Evolutionary conservation across 1,284 basidiomycete species (phyloP).

Genomic region (Ceratobasidium sp.): DNA sequence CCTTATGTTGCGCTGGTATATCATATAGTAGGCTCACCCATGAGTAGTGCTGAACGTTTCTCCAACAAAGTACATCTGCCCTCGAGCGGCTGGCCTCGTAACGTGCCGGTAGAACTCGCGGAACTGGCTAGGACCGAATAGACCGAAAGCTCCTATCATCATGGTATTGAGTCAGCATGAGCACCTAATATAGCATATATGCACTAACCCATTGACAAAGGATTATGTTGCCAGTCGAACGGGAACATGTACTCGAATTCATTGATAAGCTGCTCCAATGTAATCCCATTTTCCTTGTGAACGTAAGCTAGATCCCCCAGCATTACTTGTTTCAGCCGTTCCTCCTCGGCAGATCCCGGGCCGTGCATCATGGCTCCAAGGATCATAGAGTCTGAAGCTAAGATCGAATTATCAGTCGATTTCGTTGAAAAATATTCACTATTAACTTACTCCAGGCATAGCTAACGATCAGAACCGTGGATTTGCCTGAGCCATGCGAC

Average conservation of each 20-base stretch:
- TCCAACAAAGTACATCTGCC: conserved; percentile 2
- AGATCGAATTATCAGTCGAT: neutral
- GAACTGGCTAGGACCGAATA: conserved; percentile 17
- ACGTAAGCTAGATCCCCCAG: conserved; percentile 6
- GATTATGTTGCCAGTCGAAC: conserved; percentile 1
- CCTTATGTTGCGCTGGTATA: too few relatives aligned
- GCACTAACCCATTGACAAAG: conserved; percentile 8
- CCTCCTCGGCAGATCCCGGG: neutral
- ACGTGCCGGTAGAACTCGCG: neutral
- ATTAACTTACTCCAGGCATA: conserved; percentile 20
- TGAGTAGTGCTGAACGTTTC: conserved; percentile 7
- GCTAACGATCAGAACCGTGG: conserved; percentile 11
- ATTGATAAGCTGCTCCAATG: neutral
- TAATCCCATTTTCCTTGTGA: neutral
- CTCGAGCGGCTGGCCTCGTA: neutral
- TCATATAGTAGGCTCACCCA: too few relatives aligned
- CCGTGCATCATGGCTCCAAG: conserved; percentile 2
- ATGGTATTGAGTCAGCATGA: too few relatives aligned
- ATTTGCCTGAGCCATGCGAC: neutral
- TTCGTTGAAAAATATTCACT: too few relatives aligned
- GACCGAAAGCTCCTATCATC: conserved; percentile 32
- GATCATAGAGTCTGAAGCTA: neutral
- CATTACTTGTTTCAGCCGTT: conserved; percentile 2
- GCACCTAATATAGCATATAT: too few relatives aligned
- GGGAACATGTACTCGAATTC: conserved; percentile 17